Evolutionary conservation across 768 basidiomycete species (phyloP).

Genomic region (Calocybe cyanea): DNA sequence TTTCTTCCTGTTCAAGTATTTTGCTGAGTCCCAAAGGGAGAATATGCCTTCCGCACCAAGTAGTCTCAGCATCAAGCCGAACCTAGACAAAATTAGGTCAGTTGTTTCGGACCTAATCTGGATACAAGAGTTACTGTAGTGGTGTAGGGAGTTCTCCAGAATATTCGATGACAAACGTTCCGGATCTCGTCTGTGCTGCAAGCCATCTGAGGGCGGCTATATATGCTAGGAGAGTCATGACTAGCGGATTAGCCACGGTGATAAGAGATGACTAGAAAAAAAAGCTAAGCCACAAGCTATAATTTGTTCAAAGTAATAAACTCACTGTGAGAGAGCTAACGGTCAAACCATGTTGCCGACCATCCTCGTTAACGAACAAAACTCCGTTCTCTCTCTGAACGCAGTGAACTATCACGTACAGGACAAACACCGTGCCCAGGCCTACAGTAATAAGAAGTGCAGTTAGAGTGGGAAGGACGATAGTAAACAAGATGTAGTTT

Average conservation of each 20-base stretch:
- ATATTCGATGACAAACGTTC: background rate
- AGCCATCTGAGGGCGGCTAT: background rate
- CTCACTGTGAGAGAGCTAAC: conserved; percentile 1
- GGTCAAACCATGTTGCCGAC: background rate
- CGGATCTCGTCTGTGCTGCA: background rate
- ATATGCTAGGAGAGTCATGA: background rate
- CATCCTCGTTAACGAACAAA: background rate
- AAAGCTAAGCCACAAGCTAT: background rate
- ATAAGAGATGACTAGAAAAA: background rate
- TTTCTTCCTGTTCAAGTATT: background rate
- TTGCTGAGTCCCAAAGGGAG: background rate
- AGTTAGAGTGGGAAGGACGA: background rate
- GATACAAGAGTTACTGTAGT: background rate
- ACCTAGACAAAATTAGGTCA: background rate
- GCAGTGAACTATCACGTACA: background rate
- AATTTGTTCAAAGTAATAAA: background rate
- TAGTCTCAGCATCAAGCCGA: conserved; percentile 1
- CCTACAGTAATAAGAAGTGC: conserved; percentile 5
- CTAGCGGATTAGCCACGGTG: background rate
- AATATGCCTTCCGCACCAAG: background rate
- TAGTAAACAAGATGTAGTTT: conserved; percentile 1
- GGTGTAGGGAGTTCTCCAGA: background rate
- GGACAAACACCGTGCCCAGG: background rate
- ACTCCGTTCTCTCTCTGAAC: background rate
- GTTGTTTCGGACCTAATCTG: background rate